These are phyloP conservation scores for Mucor circinelloides DNA, from an alignment of 371 early-diverging fungal species.

Conservation along the genomic window DNA sequence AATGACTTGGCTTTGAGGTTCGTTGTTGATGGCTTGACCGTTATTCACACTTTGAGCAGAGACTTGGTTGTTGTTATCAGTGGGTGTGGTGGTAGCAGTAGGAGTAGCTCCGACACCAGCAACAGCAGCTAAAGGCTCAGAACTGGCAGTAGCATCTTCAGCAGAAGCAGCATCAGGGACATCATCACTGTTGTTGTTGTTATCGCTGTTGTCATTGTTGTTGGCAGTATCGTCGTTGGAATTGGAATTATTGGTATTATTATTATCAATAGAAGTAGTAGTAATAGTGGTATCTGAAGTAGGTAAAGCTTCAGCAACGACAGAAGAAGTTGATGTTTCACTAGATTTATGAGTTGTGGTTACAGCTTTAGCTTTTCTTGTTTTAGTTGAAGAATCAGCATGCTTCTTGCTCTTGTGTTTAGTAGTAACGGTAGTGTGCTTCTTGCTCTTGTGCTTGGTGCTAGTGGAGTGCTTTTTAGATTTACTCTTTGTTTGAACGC, in stretches of 20 bases:
- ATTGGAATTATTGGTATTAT: background rate
- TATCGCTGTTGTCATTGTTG: background rate
- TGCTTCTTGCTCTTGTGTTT: background rate
- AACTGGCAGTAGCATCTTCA: background rate
- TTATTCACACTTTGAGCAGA: constrained; percentile 17
- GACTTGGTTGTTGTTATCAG: constrained; percentile 9
- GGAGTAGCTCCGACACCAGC: background rate
- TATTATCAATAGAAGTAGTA: background rate
- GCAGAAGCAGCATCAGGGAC: background rate
- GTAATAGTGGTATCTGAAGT: background rate
- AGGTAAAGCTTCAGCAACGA: background rate
- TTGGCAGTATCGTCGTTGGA: background rate
- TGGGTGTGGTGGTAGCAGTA: background rate
- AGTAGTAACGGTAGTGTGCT: background rate
- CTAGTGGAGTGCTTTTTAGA: background rate
- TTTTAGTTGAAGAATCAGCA: background rate
- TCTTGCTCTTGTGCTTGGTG: background rate
- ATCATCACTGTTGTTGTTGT: background rate
- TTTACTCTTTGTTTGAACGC: background rate
- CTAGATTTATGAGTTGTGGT: constrained; percentile 6
- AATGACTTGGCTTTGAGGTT: constrained; percentile 29
- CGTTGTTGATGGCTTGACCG: constrained; percentile 17
- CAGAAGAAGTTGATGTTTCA: background rate
- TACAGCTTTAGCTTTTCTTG: background rate
- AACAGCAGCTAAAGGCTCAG: background rate